These are phyloP conservation scores for Galerina sulciceps DNA, from an alignment of 768 basidiomycete species.

Conservation along the genomic window DNA sequence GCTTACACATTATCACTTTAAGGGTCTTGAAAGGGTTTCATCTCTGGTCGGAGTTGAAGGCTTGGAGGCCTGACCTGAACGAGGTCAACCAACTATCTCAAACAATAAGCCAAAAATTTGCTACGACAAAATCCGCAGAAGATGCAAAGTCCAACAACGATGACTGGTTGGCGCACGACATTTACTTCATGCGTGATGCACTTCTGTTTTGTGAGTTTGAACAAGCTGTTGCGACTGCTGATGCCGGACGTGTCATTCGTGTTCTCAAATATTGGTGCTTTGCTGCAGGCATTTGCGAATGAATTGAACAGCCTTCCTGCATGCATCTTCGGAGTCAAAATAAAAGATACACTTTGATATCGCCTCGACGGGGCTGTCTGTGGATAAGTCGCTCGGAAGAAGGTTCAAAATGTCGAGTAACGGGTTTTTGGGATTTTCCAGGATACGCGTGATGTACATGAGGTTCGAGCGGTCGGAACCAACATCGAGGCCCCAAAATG, in stretches of 20 bases:
- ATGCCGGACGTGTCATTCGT: too few relatives aligned
- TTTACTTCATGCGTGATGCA: too few relatives aligned
- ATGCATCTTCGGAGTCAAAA: too few relatives aligned
- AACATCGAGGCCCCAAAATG: conserved; percentile 4
- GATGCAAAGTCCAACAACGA: not conserved
- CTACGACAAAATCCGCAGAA: not conserved
- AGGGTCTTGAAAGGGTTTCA: not conserved
- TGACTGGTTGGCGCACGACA: not conserved
- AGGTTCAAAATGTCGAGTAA: conserved; percentile 11
- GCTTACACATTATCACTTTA: not conserved
- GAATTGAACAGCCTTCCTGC: too few relatives aligned
- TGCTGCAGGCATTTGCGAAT: too few relatives aligned
- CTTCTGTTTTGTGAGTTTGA: too few relatives aligned
- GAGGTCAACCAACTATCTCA: not conserved
- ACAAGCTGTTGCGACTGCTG: too few relatives aligned
- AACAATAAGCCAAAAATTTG: not conserved
- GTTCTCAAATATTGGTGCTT: too few relatives aligned
- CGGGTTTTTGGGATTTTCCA: conserved; percentile 11
- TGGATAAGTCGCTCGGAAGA: not conserved
- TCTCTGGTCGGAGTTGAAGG: not conserved
- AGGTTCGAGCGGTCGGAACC: not conserved
- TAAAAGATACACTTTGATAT: too few relatives aligned
- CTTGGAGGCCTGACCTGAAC: not conserved
- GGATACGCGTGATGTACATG: conserved; percentile 13
- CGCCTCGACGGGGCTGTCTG: too few relatives aligned